Base-by-base conservation (phyloP, 805 yeast species). In the Kluyveromyces wickerhamii region DNA sequence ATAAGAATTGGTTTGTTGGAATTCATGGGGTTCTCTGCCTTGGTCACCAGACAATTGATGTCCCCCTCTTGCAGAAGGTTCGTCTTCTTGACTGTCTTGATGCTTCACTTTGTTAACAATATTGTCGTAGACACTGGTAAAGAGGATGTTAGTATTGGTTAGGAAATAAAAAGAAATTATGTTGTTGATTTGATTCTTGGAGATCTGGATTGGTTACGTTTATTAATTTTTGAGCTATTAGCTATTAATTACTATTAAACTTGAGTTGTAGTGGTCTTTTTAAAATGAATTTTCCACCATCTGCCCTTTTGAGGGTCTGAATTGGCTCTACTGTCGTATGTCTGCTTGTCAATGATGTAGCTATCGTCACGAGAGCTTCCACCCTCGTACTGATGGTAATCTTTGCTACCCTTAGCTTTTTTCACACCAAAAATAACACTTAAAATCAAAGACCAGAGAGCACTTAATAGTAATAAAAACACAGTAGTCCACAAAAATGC, bases 401-500 rank as follows among this genome's bases (percentile, higher is more conserved):
- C 26, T 12, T 30, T 22, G 4, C 16, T 9, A 4, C 23, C 25
- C n/a, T 15, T 15, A 6, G 15, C 26, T 11, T 21, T 30, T 37
- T 38, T 13, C 36, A 40, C 13, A 31, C 37, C 32, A 27, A 25
- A 32, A 7, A 33, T 15, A 3, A 40, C 43, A 4, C 36, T 29
- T 15, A 43, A 30, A 2, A 47, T 35, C 1, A 51, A 42, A 2
- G 48, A 34, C 54, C 55, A 50, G 20, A 50, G 31, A 5, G 50
- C 32, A 27, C 44, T 45, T 5, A 36, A 28, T 25, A 47, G 19
- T 21, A 51, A 22, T 30, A 51, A 36, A 19, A 47, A 47, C 4
- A 47, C 53, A 6, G 48, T 36, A 3, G 53, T 46, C 94, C 94
- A 83, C 23, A 75, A 58, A 39, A 79, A 70, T 10, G 75, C 85